Evolutionary conservation across 1,284 basidiomycete species (phyloP), one percentile per base, ranked within the genome.

Genomic region (Rhizoctonia solani): DNA sequence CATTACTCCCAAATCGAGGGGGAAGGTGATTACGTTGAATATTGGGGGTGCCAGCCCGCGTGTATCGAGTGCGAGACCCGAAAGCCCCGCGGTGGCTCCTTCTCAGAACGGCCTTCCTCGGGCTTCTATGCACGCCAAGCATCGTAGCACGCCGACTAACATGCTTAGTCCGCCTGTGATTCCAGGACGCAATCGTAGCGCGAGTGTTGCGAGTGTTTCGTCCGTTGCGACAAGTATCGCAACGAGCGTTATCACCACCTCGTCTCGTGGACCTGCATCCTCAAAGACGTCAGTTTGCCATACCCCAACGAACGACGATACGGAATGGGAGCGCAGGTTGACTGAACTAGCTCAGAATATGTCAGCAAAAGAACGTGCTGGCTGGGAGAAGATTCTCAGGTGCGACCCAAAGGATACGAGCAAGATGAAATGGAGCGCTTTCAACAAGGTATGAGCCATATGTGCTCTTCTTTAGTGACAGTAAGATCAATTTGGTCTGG

Each of bases 401-500:
- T 32, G 58, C 58, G 44, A 61, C 30, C 58, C 58, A 14, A 61
- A 61, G 30, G 58, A 61, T 21, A 61, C 41, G 46, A 37, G 44
- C 58, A 61, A 61, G 32, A 49, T 61, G 58, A 61, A 61, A 32
- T 61, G 58, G 58, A 6, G 29, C 30, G 58, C 49, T 27, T 61
- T 61, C 25, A 47, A 61, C 11, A 19, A 27, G 29, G 49, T 52
- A 9, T 11, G 49, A 13, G 8, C 13, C 21, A 47, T 23, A 6
- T 47, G 6, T 23, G 8, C 13, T 13, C 21, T 9, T 23, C 8
- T 25, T 27, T 19, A 21, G 21, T n/a, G 5, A 52, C 4, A 4
- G 11, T 52, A 27, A 27, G 9, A n/a, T 19, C 21, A 19, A 23
- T 9, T 19, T 47, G 44, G 16, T 16, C n/a, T 9, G 19, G n/a